Base-by-base conservation (phyloP, 495 filamentous ascomycete genomes). In the Trichocladium uniseriatum region DNA sequence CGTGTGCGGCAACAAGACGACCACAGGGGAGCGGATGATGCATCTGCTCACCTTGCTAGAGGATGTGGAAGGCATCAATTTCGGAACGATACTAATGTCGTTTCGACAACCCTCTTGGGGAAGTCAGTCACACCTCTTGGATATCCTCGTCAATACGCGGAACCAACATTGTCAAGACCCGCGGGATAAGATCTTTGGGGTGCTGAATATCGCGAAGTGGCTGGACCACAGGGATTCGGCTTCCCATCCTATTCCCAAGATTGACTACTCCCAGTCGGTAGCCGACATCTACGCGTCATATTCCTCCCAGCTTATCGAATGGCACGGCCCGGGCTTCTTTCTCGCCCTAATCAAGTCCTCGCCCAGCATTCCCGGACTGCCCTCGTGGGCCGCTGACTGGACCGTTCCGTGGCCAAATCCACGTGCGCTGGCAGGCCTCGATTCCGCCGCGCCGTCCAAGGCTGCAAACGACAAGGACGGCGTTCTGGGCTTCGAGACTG, bases 331-430 rank as follows among this genome's bases (percentile, higher is more conserved):
- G 5, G 47, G 37, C 14, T 57, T 60, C 28, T 54, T 56, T 34
- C 37, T 58, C 14, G 27, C 52, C 3, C 31, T 55, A 32, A 52
- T 58, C 16, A 54, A 52, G 41, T 41, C 42, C 8, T 38, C 15
- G 6, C 19, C 49, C 10, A 48, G 45, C 2, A 9, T 52, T 13
- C 11, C 22, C 10, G 43, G 32, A 4, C 32, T 52, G 7, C 54
- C 54, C 1, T 57, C 54, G 0, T 57, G 54, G 57, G 46, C 47
- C 4, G 40, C 48, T 6, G 54, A 60, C 34, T 60, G 47, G 46
- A 53, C 54, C 22, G 44, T 45, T 4, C 38, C 47, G 1, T 58
- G 52, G 56, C 48, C 48, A n/a, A 52, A 58, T 40, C 37, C 38
- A 13, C 51, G 22, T 6, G 37, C 52, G 10, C 42, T 52, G 1